Base-by-base conservation (phyloP, 1,284 basidiomycete genomes). In the Coniferiporia weirii region DNA sequence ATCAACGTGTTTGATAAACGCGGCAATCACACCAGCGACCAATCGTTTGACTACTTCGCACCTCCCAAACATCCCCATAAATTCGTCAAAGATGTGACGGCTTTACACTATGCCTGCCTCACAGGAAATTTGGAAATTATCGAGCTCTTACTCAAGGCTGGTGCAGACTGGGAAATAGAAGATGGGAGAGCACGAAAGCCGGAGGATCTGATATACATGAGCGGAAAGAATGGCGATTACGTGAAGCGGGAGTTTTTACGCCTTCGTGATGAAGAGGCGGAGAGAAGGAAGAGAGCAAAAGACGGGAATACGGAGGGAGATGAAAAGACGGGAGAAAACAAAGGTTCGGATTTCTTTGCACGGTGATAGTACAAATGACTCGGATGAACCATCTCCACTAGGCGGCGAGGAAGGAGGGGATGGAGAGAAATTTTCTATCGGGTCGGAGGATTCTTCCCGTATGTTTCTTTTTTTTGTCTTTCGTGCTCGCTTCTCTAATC, bases 61-160 rank as follows among this genome's bases (percentile, higher is more conserved):
- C 20, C 45, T 4, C 22, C 15, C 9, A 22, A 22, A 20, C 32
- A 53, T 54, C 52, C 58, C 8, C 46, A 55, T 27, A 20, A 45
- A 6, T 43, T 34, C 47, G 46, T 55, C 10, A 47, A 55, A 32
- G 53, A 36, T 12, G 52, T 53, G 19, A 60, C 58, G 13, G n/a
- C 58, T 7, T 36, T 60, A 9, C 58, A 60, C 45, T 55, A 55
- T 20, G 58, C 58, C 2, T 55, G 58, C 13, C 52, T 60, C 47
- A 35, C 40, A 9, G 45, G 47, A 1, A 40, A 60, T 19, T 10
- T 60, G 35, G 46, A 55, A n/a, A 55, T 55, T 20, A 45, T 45
- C 8, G 46, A 54, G 7, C 20, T 55, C 9, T 46, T 60, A 7
- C 34, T 60, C 40, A 54, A 50, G 38, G 58, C 58, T 17, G 58